Base-by-base conservation (phyloP, 2,329 filamentous ascomycete species). In the Mycosphaerella sp. region DNA sequence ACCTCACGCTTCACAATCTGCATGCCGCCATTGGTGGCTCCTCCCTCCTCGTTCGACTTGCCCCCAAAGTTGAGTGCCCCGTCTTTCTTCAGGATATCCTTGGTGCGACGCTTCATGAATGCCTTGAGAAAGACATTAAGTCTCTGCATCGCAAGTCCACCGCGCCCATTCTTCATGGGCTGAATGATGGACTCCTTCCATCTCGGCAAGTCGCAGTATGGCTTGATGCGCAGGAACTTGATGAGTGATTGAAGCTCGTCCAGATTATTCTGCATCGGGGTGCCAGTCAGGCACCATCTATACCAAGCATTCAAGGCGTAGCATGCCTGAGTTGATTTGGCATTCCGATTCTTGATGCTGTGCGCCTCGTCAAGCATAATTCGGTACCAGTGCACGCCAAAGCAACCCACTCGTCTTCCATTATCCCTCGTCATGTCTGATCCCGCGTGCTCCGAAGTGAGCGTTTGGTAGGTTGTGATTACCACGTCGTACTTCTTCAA, bases 31-130 rank as follows among this genome's bases (percentile, higher is more conserved):
- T 76, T 77, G 6, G 73, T 70, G 51, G 71, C 70, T 55, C 70
- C 73, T 12, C 79, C 81, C 4, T 77, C 75, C 43, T 79, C 74
- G 4, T 70, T 70, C 0, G 69, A 69, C 65, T 88, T 87, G 46
- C 85, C 83, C 34, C 87, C 87, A 21, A 86, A 84, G 54, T 87
- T 86, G 14, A 94, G 73, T 0, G 87, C 88, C 9, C 88, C 87
- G 9, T 88, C 88, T 61, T 89, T 79, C 70, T 93, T 95, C 54
- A 98, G 73, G n/a, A 98, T 88, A 17, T 95, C 89, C 70, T 98
- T 98, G 7, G 90, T 97, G 37, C 93, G 83, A n/a, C 93, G 84
- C 74, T 97, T 95, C 93, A 98, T 98, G 72, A 95, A 95, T 49
- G 89, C 91, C 49, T 87, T 85, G 3, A 98, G 74, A 55, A 95